Percentiles rank a stretch among this genome's conserved stretches.
Conservation (phyloP, 176 grass and related monocot genomes). For the Triticum turgidum region DNA sequence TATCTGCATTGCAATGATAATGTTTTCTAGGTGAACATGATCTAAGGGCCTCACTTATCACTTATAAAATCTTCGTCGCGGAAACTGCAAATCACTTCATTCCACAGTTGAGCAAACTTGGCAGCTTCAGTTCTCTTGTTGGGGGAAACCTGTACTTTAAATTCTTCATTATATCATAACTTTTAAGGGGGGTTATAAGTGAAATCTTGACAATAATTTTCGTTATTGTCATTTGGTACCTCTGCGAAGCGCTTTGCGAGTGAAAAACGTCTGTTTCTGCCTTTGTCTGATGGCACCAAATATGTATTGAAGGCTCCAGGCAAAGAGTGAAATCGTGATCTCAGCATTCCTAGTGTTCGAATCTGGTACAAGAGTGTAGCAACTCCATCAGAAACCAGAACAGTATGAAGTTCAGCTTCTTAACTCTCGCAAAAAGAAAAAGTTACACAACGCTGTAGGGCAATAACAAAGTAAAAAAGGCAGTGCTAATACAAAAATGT, state of each 20-base stretch:
- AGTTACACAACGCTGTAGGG: neutral
- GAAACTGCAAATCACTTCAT: slow-evolving; percentile 93
- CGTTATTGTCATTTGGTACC: slow-evolving; percentile 47
- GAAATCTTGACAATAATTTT: slow-evolving; percentile 6
- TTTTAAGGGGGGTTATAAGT: slow-evolving; percentile 8
- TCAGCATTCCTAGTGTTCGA: slow-evolving; percentile 89
- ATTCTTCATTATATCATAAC: slow-evolving; percentile 35
- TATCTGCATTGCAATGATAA: slow-evolving; percentile 1
- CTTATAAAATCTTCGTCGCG: slow-evolving; percentile 97
- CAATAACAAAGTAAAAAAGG: slow-evolving; percentile 2
- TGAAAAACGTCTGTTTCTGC: slow-evolving; percentile 65
- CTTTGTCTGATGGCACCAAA: slow-evolving; percentile 80
- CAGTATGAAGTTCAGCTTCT: neutral
- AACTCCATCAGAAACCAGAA: slow-evolving; percentile 26
- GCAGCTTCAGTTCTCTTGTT: slow-evolving; percentile 99
- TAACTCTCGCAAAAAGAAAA: neutral
- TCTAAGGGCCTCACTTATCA: slow-evolving; percentile 63
- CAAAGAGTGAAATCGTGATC: slow-evolving; percentile 93
- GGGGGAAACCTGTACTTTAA: slow-evolving; percentile 64
- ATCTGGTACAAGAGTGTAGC: slow-evolving; percentile 50
- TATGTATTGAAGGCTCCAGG: slow-evolving; percentile 95
- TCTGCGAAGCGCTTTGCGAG: slow-evolving; percentile 86
- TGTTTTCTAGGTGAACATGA: slow-evolving; percentile 18
- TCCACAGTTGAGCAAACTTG: slow-evolving; percentile 99
- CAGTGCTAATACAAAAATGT: neutral